Evolutionary conservation across 2,329 filamentous ascomycete genomes (phyloP).

Genomic region (Aureobasidium uvarum): DNA sequence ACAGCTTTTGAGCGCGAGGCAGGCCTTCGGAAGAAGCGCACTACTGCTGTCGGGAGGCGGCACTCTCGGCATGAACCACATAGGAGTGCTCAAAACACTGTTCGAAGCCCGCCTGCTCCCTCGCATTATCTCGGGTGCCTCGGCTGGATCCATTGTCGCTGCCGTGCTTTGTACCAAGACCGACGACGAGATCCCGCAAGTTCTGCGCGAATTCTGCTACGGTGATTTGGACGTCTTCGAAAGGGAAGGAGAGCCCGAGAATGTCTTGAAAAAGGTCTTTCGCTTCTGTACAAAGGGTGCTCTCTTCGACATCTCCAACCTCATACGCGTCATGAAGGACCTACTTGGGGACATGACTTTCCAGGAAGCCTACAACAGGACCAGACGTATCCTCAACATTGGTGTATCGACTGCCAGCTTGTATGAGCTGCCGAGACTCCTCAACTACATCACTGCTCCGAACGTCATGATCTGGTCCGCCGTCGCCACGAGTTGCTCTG

Average conservation of each 20-base stretch:
- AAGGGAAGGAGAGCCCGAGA: slow-evolving; percentile 58
- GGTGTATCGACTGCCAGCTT: slow-evolving; percentile 85
- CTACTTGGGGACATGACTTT: slow-evolving; percentile 89
- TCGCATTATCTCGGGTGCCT: slow-evolving; percentile 82
- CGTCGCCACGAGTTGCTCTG: slow-evolving; percentile 91
- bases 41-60: slow-evolving; percentile 80
- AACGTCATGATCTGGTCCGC: slow-evolving; percentile 97
- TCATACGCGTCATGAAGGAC: slow-evolving; percentile 75
- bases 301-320: slow-evolving; percentile 79
- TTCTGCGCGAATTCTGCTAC: slow-evolving; percentile 69
- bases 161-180: slow-evolving; percentile 74
- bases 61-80: slow-evolving; percentile 89
- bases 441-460: slow-evolving; percentile 91
- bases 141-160: slow-evolving; percentile 82
- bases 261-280: slow-evolving; percentile 65
- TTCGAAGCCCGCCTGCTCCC: slow-evolving; percentile 74
- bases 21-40: slow-evolving; percentile 82
- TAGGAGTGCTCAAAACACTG: slow-evolving; percentile 79
- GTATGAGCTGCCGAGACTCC: slow-evolving; percentile 78
- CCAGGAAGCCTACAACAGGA: slow-evolving; percentile 94
- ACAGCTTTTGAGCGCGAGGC: slow-evolving; percentile 67
- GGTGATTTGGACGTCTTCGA: slow-evolving; percentile 83
- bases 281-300: slow-evolving; percentile 76
- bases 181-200: slow-evolving; percentile 70
- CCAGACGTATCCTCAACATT: slow-evolving; percentile 86